Conservation (phyloP, 2,329 filamentous ascomycete species). For the Fusarium pseudocircinatum region DNA sequence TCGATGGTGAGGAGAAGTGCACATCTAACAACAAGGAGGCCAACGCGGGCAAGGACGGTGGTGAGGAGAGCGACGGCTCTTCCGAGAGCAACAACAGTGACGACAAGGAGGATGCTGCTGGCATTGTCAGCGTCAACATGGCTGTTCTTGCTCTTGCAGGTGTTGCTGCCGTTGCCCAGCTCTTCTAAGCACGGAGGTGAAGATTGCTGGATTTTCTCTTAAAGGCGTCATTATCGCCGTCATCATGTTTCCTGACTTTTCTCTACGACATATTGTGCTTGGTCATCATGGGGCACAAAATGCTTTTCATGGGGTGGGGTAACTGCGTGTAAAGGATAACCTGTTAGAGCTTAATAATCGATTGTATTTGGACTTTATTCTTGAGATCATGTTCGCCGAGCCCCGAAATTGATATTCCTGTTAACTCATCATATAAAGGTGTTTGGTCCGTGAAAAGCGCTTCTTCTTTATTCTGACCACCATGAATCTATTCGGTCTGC, state of each 20-base stretch:
- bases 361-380: conserved; percentile 48
- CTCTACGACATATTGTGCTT: conserved; percentile 50
- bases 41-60: conserved; percentile 56
- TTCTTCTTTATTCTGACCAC: not conserved
- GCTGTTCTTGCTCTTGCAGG: conserved; percentile 58
- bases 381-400: not conserved
- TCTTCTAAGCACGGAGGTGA: conserved; percentile 57
- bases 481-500: not conserved
- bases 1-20: conserved; percentile 59
- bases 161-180: conserved; percentile 59
- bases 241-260: conserved; percentile 48
- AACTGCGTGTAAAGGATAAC: conserved; percentile 46
- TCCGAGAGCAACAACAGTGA: conserved; percentile 39
- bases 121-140: conserved; percentile 58
- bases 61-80: conserved; percentile 40
- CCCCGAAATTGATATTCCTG: not conserved
- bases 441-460: not conserved
- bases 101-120: conserved; percentile 54
- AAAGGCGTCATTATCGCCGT: conserved; percentile 49
- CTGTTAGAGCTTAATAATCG: conserved; percentile 58
- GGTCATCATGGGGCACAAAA: conserved; percentile 43
- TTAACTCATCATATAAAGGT: not conserved
- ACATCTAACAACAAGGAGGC: conserved; percentile 61
- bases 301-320: conserved; percentile 40
- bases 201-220: conserved; percentile 43